Conservation (phyloP, 257 asterid species). For the Petrea volubilis region DNA sequence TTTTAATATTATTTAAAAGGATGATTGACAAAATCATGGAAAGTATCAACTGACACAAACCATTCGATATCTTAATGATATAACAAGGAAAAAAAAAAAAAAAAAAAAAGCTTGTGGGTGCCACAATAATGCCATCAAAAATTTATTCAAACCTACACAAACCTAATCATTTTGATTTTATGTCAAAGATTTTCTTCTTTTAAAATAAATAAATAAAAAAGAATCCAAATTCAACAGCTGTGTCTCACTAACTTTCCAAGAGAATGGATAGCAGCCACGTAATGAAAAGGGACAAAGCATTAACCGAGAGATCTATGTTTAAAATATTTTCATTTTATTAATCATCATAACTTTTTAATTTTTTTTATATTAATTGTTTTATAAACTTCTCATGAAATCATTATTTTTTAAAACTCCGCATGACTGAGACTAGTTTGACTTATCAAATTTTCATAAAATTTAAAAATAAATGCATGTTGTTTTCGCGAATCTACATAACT, state of each 20-base stretch:
- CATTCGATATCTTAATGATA: conserved; percentile 17
- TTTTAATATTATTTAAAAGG: background rate
- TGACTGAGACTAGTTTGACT: background rate
- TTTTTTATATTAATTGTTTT: background rate
- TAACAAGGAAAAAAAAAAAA: background rate
- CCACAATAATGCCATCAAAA: conserved; percentile 19
- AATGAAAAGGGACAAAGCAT: conserved; percentile 17
- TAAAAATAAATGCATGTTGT: background rate
- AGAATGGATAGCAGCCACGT: conserved; percentile 16
- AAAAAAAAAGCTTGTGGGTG: conserved; percentile 19
- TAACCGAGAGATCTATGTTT: background rate
- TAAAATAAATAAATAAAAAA: background rate
- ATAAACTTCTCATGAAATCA: background rate
- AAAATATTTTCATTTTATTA: background rate
- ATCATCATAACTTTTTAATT: background rate
- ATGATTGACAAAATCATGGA: conserved; percentile 6
- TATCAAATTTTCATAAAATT: background rate
- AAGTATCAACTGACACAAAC: conserved; percentile 14
- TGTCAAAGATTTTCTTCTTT: conserved; percentile 6
- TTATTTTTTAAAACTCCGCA: background rate
- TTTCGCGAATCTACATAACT: background rate
- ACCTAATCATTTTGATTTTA: conserved; percentile 30
- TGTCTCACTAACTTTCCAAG: conserved; percentile 20
- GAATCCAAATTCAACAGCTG: conserved; percentile 37
- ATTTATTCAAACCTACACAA: conserved; percentile 12